Evolutionary conservation across 176 grass and related monocot genomes (phyloP).

Genomic region (Elymus sibiricus): DNA sequence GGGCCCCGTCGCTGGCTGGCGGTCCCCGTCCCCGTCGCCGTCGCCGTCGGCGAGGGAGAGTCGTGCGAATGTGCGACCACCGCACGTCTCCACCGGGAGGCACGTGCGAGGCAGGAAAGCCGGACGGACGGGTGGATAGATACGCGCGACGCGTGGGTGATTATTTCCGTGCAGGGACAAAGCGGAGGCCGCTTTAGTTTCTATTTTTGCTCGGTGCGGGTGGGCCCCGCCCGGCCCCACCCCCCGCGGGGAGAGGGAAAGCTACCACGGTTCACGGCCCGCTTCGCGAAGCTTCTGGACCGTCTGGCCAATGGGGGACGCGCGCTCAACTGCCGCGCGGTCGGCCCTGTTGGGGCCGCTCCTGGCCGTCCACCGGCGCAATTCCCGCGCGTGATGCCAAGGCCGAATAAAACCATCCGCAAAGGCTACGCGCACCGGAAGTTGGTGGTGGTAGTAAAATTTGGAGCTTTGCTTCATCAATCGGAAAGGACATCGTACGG

Average conservation of each 20-base stretch:
- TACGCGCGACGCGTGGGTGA: neutral
- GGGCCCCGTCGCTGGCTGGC: neutral
- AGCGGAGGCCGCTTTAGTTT: neutral
- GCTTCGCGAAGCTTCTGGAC: constrained; percentile 1
- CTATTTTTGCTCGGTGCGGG: neutral
- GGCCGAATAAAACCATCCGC: neutral
- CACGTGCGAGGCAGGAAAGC: neutral
- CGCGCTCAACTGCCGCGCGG: neutral
- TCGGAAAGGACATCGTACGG: too few species aligned
- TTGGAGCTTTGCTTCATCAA: too few species aligned
- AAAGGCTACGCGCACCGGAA: neutral
- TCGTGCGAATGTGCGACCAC: neutral
- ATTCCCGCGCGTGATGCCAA: neutral
- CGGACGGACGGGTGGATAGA: neutral
- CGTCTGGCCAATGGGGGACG: neutral
- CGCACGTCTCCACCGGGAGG: neutral
- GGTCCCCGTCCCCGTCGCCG: neutral
- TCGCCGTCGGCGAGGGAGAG: neutral
- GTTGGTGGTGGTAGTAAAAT: too few species aligned
- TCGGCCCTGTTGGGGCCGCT: neutral
- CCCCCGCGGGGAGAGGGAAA: neutral
- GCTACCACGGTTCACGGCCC: too few species aligned
- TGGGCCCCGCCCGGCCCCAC: neutral
- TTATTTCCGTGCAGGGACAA: neutral
- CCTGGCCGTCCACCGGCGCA: neutral